Base-by-base conservation (phyloP, 2,329 filamentous ascomycete genomes). In the Aspergillus tubingensis region DNA sequence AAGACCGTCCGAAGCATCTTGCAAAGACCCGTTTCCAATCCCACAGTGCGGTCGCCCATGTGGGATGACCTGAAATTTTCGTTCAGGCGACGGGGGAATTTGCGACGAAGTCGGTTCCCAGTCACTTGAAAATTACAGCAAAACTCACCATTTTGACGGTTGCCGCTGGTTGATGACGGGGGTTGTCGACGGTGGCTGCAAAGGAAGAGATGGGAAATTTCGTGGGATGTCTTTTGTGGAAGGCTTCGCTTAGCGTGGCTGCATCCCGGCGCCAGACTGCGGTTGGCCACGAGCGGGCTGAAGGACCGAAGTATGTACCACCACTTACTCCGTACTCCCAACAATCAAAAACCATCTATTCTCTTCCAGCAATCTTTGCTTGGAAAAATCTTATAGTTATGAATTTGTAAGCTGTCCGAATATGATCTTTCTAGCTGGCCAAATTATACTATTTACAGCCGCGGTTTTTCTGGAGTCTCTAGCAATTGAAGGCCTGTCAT, bases 1-100 rank as follows among this genome's bases (percentile, higher is more conserved):
- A 72, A 70, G 74, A 79, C 80, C 64, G 70, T 91, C 91, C 93
- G 94, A 97, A 97, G 92, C 92, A 96, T 92, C 91, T 97, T 97
- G 94, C 92, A 86, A 84, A 84, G 91, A 95, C 90, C 90, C 89
- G 74, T 69, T 62, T 66, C 64, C 65, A 61, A 53, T 62, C 36
- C 52, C 57, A 62, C 58, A 62, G 65, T 50, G 23, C 23, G 23
- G 30, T 17, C 25, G 25, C 25, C 47, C n/a, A 17, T 32, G 25
- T 30, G n/a, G 25, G 25, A 50, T 27, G 47, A 50, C 23, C 25
- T 32, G 25, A 27, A 50, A 36, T 36, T 36, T 13, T 13, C 32
- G 30, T 49, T 50, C 47, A 30, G 25, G 47, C 39, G 59, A 62
- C 44, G 47, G 30, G 47, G 19, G 50, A 21, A 57, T 19, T 54